Conservation (phyloP, 2,329 filamentous ascomycete genomes). For the Fusarium avenaceum region DNA sequence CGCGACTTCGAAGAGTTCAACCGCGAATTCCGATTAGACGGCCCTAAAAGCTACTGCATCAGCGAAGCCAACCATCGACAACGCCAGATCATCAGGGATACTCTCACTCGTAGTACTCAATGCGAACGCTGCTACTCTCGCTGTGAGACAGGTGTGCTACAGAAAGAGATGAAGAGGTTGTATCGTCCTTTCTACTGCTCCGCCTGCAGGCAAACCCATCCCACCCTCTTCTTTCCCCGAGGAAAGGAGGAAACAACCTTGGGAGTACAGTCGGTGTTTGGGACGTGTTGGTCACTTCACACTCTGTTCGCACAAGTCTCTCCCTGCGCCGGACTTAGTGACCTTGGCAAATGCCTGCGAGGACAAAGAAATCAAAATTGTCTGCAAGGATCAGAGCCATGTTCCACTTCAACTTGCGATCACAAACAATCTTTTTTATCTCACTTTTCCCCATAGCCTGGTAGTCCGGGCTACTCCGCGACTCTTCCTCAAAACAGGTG, state of each 20-base stretch:
- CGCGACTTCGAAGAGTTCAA: conserved; percentile 5
- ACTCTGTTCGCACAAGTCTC: conserved; percentile 4
- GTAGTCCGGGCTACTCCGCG: too few relatives aligned
- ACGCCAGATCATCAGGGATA: not conserved
- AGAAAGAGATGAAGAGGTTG: conserved; percentile 6
- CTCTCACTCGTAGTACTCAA: not conserved
- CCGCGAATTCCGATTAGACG: not conserved
- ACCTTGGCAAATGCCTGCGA: not conserved
- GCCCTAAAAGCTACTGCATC: conserved; percentile 4
- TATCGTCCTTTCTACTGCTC: conserved; percentile 11
- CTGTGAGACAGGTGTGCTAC: conserved; percentile 5
- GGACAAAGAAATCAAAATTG: too few relatives aligned
- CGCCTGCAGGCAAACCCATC: not conserved
- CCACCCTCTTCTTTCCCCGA: conserved; percentile 16
- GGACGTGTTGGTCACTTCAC: conserved; percentile 2
- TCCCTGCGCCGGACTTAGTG: not conserved
- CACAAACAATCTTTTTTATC: too few relatives aligned
- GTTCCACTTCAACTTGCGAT: not conserved
- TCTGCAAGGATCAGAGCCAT: not conserved
- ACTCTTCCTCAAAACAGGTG: too few relatives aligned
- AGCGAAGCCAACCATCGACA: conserved; percentile 3
- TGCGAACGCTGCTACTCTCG: conserved; percentile 1
- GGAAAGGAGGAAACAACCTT: not conserved
- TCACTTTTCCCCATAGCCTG: too few relatives aligned
- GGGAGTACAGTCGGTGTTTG: conserved; percentile 1